These are phyloP conservation scores for Areca catechu DNA, from an alignment of 176 grass and related monocot genomes.

Conservation along the genomic window DNA sequence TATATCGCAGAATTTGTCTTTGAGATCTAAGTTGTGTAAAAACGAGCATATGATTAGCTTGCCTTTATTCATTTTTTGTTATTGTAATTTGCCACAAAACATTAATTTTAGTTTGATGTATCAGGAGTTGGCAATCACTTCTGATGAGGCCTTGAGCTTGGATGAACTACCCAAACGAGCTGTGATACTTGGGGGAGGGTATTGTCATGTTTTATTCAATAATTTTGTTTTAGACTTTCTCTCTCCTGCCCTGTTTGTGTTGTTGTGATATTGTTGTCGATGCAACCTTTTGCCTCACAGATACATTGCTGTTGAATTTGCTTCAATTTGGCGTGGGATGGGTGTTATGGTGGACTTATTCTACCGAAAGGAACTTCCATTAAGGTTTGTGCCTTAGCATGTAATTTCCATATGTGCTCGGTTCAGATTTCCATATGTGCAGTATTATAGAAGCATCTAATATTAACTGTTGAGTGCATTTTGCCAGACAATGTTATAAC, in stretches of 20 bases:
- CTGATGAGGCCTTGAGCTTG: constrained; percentile 95
- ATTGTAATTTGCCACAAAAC: too few relatives aligned
- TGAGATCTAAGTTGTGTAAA: too few relatives aligned
- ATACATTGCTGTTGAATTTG: constrained; percentile 98
- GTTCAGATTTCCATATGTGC: too few relatives aligned
- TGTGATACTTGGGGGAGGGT: constrained; percentile 89
- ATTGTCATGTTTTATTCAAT: not conserved
- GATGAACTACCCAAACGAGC: constrained; percentile 77
- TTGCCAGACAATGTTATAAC: too few relatives aligned
- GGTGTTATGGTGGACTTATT: constrained; percentile 83
- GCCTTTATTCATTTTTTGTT: too few relatives aligned
- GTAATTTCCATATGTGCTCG: too few relatives aligned
- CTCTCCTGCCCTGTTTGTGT: not conserved
- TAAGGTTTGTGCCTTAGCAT: constrained; percentile 39
- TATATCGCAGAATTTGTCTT: too few relatives aligned
- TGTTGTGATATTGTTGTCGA: not conserved
- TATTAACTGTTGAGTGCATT: too few relatives aligned
- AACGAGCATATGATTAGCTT: too few relatives aligned
- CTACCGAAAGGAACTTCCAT: constrained; percentile 75
- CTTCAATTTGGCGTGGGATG: constrained; percentile 92
- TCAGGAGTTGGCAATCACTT: constrained; percentile 92
- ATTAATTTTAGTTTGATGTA: constrained; percentile 8
- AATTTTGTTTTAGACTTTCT: too few relatives aligned
- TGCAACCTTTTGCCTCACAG: constrained; percentile 21
- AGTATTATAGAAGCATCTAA: too few relatives aligned